phyloP scores from a whole-genome alignment of 179 eudicot species.

The Pouteria campechiana region DNA sequence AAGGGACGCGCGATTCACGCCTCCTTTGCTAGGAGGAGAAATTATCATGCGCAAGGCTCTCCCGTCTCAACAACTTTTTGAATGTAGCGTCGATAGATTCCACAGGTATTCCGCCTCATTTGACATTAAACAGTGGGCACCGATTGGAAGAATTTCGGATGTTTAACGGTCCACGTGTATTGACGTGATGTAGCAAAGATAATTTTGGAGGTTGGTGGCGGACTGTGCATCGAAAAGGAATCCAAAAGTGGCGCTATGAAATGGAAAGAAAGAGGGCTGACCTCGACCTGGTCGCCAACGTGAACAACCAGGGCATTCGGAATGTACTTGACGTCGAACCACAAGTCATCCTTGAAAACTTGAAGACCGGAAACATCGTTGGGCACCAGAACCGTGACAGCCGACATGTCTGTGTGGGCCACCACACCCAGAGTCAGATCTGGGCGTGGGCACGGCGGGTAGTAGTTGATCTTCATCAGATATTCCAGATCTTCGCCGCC shows the following conservation, averaged over 20 bases:
- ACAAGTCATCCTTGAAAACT: slow-evolving; percentile 43
- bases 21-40: no score
- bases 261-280: slow-evolving; percentile 6
- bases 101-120: no score
- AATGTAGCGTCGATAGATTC: no score
- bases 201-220: no score
- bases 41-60: no score
- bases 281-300: slow-evolving; percentile 88
- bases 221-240: no score
- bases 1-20: no score
- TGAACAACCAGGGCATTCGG: slow-evolving; percentile 72
- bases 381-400: slow-evolving; percentile 67
- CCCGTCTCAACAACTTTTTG: no score
- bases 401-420: slow-evolving; percentile 60
- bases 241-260: not conserved
- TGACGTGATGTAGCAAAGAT: no score
- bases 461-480: slow-evolving; percentile 63
- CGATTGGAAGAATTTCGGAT: no score
- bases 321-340: slow-evolving; percentile 70
- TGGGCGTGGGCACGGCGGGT: slow-evolving; percentile 72
- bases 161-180: no score
- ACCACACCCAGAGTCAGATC: slow-evolving; percentile 50
- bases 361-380: slow-evolving; percentile 79
- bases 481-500: slow-evolving; percentile 51
- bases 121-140: no score